Conservation (phyloP, 768 basidiomycete species). For the Lyophyllum shimeji region DNA sequence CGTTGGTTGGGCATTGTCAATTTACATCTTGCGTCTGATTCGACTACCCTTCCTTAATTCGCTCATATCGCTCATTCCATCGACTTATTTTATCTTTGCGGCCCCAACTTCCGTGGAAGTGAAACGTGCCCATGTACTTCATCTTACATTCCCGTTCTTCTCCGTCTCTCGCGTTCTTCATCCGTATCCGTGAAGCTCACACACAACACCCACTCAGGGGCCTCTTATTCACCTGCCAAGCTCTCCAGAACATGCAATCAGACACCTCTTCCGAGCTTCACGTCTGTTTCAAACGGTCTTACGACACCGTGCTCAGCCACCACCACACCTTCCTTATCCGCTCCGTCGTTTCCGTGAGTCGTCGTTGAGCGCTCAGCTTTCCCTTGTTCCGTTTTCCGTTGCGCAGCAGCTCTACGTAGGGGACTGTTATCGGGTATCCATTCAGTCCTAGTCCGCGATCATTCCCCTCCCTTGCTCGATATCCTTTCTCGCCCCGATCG, state of each 20-base stretch:
- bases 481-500: background rate
- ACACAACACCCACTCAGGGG: slow-evolving; percentile 41
- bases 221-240: slow-evolving; percentile 64
- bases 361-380: background rate
- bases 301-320: slow-evolving; percentile 64
- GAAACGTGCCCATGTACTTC: background rate
- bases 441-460: too few species aligned
- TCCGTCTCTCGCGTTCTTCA: background rate
- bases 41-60: background rate
- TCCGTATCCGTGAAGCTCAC: slow-evolving; percentile 5
- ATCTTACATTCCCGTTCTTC: background rate
- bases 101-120: background rate
- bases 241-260: slow-evolving; percentile 62
- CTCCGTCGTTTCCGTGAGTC: slow-evolving; percentile 58
- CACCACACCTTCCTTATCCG: slow-evolving; percentile 71
- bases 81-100: background rate
- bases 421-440: background rate
- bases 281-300: slow-evolving; percentile 69
- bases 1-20: background rate
- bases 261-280: slow-evolving; percentile 55
- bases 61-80: background rate
- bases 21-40: background rate
- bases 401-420: background rate
- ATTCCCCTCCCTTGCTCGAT: background rate
- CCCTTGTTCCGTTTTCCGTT: background rate